A percentile compares a stretch with the other conserved stretches of the same genome.
phyloP scores from a whole-genome alignment of 1,139 yeast species.

The Kodamaea alishanica region DNA sequence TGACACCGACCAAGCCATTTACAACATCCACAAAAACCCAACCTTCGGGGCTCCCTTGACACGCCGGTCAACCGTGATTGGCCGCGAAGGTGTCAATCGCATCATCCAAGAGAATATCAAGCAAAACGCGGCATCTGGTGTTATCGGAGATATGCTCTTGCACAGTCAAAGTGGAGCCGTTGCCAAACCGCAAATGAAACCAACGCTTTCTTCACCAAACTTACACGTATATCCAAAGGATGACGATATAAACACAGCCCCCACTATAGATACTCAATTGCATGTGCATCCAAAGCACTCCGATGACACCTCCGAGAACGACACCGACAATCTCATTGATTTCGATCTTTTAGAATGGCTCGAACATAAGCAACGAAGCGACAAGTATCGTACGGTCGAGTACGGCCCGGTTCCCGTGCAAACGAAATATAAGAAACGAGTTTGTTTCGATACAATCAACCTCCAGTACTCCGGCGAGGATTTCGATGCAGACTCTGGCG shows the following conservation, averaged over 20 bases:
- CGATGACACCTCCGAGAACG: too few species aligned
- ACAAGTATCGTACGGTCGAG: conserved; percentile 19
- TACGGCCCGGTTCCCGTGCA: conserved; percentile 10
- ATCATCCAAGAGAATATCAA: too few species aligned
- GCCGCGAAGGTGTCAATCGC: too few species aligned
- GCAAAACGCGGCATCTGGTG: too few species aligned
- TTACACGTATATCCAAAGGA: conserved; percentile 2
- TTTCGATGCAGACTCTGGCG: conserved; percentile 15
- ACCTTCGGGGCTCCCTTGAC: too few species aligned
- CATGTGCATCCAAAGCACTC: too few species aligned
- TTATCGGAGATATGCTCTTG: too few species aligned
- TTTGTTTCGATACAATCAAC: conserved; percentile 47
- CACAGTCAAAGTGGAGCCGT: not conserved
- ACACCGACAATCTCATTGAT: conserved; percentile 1
- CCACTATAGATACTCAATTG: too few species aligned
- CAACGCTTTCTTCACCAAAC: conserved; percentile 2
- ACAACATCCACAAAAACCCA: too few species aligned
- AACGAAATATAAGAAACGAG: conserved; percentile 18
- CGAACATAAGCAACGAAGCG: conserved; percentile 17
- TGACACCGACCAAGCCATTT: too few species aligned
- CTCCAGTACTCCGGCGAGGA: conserved; percentile 25
- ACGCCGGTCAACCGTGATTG: too few species aligned
- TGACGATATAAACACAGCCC: conserved; percentile 1
- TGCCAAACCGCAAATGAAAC: not conserved
- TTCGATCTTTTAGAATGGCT: conserved; percentile 25